phyloP scores from a whole-genome alignment of 306 rosid species.

The Biancaea sappan region DNA sequence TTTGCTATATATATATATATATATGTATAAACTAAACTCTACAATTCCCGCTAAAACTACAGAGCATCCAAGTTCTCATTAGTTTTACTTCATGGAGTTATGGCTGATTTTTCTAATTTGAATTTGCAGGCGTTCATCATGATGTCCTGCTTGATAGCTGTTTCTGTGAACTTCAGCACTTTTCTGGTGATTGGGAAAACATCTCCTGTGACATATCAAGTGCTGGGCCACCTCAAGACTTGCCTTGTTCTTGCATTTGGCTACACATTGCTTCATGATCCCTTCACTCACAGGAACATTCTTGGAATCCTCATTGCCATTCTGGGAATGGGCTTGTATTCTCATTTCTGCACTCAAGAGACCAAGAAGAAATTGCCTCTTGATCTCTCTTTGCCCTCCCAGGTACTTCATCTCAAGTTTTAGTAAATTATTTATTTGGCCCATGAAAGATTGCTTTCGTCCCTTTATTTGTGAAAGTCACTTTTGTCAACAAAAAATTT shows the following conservation, averaged over 20 bases:
- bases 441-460: no score
- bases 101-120: no score
- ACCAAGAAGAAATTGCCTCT: conserved; percentile 68
- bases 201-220: conserved; percentile 97
- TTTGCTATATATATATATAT: no score
- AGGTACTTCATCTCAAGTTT: conserved; percentile 43
- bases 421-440: no score
- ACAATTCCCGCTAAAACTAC: no score
- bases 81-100: no score
- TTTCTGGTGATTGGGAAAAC: conserved; percentile 95
- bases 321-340: conserved; percentile 89
- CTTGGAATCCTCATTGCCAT: conserved; percentile 78
- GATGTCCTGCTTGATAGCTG: conserved; percentile 88
- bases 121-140: conserved; percentile 65
- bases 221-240: conserved; percentile 95
- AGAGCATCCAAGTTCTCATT: no score
- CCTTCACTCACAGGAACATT: conserved; percentile 86
- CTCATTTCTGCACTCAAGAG: conserved; percentile 86
- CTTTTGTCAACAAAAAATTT: no score
- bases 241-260: conserved; percentile 96
- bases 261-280: conserved; percentile 92
- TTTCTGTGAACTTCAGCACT: conserved; percentile 94
- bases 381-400: conserved; percentile 66
- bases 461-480: no score
- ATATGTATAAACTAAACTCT: no score